Evolutionary conservation across 1,139 yeast genomes (phyloP), one percentile per base, ranked within the genome.

Genomic region (Magnusiomyces paraingens): DNA sequence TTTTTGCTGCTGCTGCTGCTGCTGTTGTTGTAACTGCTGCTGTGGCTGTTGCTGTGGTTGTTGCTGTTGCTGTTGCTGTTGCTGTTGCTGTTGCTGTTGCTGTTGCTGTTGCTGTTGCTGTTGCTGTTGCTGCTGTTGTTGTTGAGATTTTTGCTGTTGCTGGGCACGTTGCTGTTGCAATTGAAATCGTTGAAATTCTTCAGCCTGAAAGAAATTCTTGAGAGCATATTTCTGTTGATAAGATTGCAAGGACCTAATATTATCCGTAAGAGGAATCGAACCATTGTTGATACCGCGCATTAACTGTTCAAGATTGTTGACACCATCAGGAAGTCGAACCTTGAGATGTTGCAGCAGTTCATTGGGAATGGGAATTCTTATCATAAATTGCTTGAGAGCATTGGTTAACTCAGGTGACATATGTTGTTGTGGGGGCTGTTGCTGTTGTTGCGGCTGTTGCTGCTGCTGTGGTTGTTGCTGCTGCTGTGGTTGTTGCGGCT

Each of bases 1-100:
- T n/a, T n/a, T n/a, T n/a, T n/a, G n/a, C 32, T 47, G 47, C 26
- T 52, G 56, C 15, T 57, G 56, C 12, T 58, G 57, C 47, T 54
- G 61, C 22, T 15, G 29, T 10, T 18, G 32, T 21, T 35, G 50
- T n/a, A 10, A 35, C 8, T 21, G 43, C 20, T 20, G n/a, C n/a
- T n/a, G n/a, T n/a, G n/a, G 43, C 15, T 47, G 50, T 36, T 36
- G 32, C 15, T 47, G 54, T 17, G 47, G 51, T n/a, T 29, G 49
- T n/a, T 18, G 40, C 15, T 45, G 49, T 29, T 18, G 40, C 22
- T 5, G 32, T 26, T 26, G 32, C 32, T 47, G 47, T 15, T 52
- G 56, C 15, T 57, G 56, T 10, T 58, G 57, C 47, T 54, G 61
- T 26, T 15, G 29, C 17, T 18, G 32, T 21, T 35, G 50, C 8